These are phyloP conservation scores for Andrographis paniculata DNA, from an alignment of 305 asterid genomes.

Conservation along the genomic window DNA sequence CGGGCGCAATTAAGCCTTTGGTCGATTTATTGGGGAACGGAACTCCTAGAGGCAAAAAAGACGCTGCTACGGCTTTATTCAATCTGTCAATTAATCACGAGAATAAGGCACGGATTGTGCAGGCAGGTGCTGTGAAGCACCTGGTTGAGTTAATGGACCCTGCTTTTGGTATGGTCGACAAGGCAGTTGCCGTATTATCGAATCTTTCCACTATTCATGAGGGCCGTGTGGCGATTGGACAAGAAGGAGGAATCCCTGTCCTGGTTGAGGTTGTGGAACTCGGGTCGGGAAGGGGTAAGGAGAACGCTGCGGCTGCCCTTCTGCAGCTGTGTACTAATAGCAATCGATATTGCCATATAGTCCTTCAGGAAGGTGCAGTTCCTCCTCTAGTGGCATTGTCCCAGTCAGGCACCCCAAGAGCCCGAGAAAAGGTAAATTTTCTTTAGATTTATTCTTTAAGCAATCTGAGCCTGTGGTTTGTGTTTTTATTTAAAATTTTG, in stretches of 20 bases:
- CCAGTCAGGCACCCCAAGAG: slow-evolving; percentile 75
- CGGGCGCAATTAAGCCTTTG: slow-evolving; percentile 61
- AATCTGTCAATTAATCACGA: slow-evolving; percentile 63
- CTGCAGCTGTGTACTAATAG: slow-evolving; percentile 59
- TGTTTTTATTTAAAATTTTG: neutral
- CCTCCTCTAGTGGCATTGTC: slow-evolving; percentile 63
- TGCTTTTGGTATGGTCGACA: slow-evolving; percentile 76
- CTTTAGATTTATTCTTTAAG: too few species aligned
- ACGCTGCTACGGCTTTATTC: slow-evolving; percentile 76
- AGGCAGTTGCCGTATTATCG: slow-evolving; percentile 73
- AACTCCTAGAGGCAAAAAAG: slow-evolving; percentile 73
- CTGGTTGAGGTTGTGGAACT: slow-evolving; percentile 75
- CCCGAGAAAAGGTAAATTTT: slow-evolving; percentile 66
- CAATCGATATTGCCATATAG: slow-evolving; percentile 51
- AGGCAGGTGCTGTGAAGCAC: slow-evolving; percentile 67
- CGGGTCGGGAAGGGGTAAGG: slow-evolving; percentile 74
- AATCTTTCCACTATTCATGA: slow-evolving; percentile 64
- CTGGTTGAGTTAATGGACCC: slow-evolving; percentile 80
- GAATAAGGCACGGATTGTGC: slow-evolving; percentile 63
- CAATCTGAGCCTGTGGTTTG: neutral
- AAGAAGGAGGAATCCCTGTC: slow-evolving; percentile 57
- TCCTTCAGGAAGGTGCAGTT: slow-evolving; percentile 72
- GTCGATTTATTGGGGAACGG: slow-evolving; percentile 66
- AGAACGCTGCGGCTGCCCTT: slow-evolving; percentile 78
- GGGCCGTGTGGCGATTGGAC: slow-evolving; percentile 55